A percentile compares a stretch with the other conserved stretches of the same genome.
phyloP scores from a whole-genome alignment of 148 eudicot genomes.

The Oxyria digyna region DNA sequence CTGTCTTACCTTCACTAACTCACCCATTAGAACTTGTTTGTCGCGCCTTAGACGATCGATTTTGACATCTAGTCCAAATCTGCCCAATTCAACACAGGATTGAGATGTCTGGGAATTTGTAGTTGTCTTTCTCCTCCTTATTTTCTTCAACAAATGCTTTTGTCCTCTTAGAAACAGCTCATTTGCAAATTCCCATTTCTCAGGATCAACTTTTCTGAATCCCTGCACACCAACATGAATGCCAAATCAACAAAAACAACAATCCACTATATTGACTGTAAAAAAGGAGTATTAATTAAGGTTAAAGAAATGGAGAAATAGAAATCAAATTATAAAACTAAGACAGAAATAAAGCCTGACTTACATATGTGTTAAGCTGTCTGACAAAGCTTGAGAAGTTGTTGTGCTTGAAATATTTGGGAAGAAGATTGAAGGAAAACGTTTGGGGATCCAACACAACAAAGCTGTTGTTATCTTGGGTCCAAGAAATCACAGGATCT shows the following conservation, averaged over 20 bases:
- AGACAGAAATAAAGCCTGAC: background rate
- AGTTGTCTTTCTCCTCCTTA: slow-evolving; percentile 28
- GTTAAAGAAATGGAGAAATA: too few relatives aligned
- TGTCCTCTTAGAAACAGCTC: slow-evolving; percentile 26
- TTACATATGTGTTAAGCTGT: slow-evolving; percentile 44
- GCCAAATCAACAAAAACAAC: too few relatives aligned
- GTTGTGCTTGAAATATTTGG: slow-evolving; percentile 34
- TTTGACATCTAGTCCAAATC: slow-evolving; percentile 31
- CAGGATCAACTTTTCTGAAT: slow-evolving; percentile 14
- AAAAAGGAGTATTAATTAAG: too few relatives aligned
- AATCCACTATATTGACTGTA: too few relatives aligned
- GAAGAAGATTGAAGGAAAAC: slow-evolving; percentile 32
- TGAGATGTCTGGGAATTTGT: slow-evolving; percentile 10
- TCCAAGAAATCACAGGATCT: slow-evolving; percentile 33
- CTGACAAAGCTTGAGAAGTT: slow-evolving; percentile 45
- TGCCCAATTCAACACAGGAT: slow-evolving; percentile 31
- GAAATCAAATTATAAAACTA: too few relatives aligned
- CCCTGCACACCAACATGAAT: slow-evolving; percentile 8
- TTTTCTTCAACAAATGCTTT: slow-evolving; percentile 27
- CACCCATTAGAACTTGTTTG: slow-evolving; percentile 27
- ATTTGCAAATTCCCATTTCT: slow-evolving; percentile 17
- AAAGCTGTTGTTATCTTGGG: slow-evolving; percentile 41
- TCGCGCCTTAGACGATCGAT: slow-evolving; percentile 33
- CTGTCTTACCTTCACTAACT: slow-evolving; percentile 35
- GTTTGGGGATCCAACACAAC: slow-evolving; percentile 39